Base-by-base conservation (phyloP, 768 basidiomycete species). In the Cubamyces lactineus region DNA sequence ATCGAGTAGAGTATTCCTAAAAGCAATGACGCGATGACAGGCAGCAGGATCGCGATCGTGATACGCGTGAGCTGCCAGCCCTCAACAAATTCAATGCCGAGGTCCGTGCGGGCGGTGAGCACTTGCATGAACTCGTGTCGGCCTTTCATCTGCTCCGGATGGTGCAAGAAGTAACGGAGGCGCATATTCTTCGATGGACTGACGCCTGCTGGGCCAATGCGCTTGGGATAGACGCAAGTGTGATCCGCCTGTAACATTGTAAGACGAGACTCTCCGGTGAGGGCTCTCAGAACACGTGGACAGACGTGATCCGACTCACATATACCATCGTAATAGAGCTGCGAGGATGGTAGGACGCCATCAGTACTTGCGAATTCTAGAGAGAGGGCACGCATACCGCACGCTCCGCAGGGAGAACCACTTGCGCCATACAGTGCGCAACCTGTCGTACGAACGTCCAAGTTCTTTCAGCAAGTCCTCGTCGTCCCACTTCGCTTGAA, bases 281-380 rank as follows among this genome's bases (percentile, higher is more conserved):
- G n/a, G n/a, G n/a, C n/a, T n/a, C n/a, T n/a, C n/a, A n/a, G n/a
- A n/a, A 16, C 17, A 57, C 65, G 34, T 42, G 9, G 5, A 34
- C 9, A 4, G 9, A 11, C 9, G 34, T 34, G 6, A 9, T 7
- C 1, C 34, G 5, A 34, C 34, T 11, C 34, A 68, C 67, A 53
- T 64, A 57, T 3, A 68, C 67, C 65, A 66, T 68, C 1, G 62
- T 64, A 16, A 68, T 68, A 5, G 67, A 68, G 4, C 65, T 68
- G 34, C 2, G 41, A 30, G 41, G 41, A 50, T 15, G 45, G 6
- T 16, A 11, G 4, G 9, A 43, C 39, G 42, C 9, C n/a, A 13
- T 21, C 12, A 13, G 45, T 13, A 5, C 19, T 12, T n/a, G 24
- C 2, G 23, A 2, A 24, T 43, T 19, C 21, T 55, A 23, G 28